phyloP scores from a whole-genome alignment of 2,329 filamentous ascomycete species.

The Ceratocystis cubensis region DNA sequence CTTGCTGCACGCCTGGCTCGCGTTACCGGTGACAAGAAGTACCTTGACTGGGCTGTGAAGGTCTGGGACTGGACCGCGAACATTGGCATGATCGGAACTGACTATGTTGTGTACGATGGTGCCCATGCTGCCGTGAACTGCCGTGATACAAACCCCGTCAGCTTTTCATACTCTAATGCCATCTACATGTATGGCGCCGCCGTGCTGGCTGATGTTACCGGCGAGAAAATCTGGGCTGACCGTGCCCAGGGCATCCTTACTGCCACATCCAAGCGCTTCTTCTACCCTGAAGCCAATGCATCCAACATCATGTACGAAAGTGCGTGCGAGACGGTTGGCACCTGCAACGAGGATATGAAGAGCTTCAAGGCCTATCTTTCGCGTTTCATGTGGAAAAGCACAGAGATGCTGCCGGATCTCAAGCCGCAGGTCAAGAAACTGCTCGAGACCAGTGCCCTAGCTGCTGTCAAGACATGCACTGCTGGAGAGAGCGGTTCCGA shows the following conservation, averaged over 20 bases:
- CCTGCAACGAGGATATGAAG: conserved; percentile 51
- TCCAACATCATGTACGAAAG: conserved; percentile 53
- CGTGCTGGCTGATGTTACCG: conserved; percentile 49
- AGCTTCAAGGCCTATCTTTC: conserved; percentile 57
- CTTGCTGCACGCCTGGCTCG: conserved; percentile 63
- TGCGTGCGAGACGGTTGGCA: conserved; percentile 47
- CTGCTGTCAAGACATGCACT: conserved; percentile 45
- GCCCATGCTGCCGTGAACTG: conserved; percentile 45
- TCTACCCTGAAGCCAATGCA: conserved; percentile 39
- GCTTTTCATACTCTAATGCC: conserved; percentile 54
- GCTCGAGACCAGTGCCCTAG: conserved; percentile 40
- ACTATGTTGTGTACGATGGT: conserved; percentile 50
- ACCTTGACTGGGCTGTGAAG: conserved; percentile 52
- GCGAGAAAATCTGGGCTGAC: conserved; percentile 40
- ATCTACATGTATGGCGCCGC: conserved; percentile 54
- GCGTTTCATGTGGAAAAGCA: conserved; percentile 50
- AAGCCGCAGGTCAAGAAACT: conserved; percentile 35
- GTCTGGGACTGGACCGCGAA: conserved; percentile 52
- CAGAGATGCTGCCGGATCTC: conserved; percentile 44
- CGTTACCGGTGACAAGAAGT: conserved; percentile 54
- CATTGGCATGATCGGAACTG: conserved; percentile 43
- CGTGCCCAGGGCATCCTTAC: conserved; percentile 41
- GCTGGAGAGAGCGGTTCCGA: conserved; percentile 40
- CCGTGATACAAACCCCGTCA: conserved; percentile 37
- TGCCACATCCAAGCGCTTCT: conserved; percentile 40